Evolutionary conservation across 768 basidiomycete species (phyloP), one percentile per base, ranked within the genome.

Genomic region (Piloderma croceum): DNA sequence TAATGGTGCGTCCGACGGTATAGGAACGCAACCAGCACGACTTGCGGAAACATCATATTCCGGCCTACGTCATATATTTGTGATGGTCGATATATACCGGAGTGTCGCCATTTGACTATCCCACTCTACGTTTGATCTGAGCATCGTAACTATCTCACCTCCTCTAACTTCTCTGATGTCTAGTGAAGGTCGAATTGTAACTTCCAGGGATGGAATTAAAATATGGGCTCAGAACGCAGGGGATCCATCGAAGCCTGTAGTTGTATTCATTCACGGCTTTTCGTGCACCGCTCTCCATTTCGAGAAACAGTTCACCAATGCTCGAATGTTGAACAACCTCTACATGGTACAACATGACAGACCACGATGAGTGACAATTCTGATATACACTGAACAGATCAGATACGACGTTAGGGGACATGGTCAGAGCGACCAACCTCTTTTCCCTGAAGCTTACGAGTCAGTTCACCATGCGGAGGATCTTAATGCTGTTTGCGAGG

Each of bases 351-450:
- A 31, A 7, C 10, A 15, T 10, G 7, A 9, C 19, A 3, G 27
- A 7, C 17, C 17, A 21, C 12, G 10, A 31, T 10, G 4, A 6
- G 5, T 4, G 13, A 3, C 36, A 22, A 13, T 11, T 12, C 24
- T 27, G 6, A 17, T 2, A 10, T 36, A 6, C 6, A 41, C 11
- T 13, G 6, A 13, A 7, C 13, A 65, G 57, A 58, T 65, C 21
- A 50, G 60, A 32, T 65, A 62, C 43, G 64, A 64, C 34, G 25
- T 56, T 21, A 56, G 63, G 21, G 64, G 65, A 6, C 60, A 65
- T 34, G 63, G 62, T 13, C 44, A 50, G 39, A 59, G 59, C 24
- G 59, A 51, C 4, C 61, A 60, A 27, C 58, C 64, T 0, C 19
- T 27, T 5, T 41, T 48, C 5, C 46, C 51, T 15, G 61, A 45